A percentile compares a stretch with the other conserved stretches of the same genome.
These are phyloP conservation scores for Gelatoporia subvermispora DNA, from an alignment of 768 basidiomycete genomes.

Conservation along the genomic window DNA sequence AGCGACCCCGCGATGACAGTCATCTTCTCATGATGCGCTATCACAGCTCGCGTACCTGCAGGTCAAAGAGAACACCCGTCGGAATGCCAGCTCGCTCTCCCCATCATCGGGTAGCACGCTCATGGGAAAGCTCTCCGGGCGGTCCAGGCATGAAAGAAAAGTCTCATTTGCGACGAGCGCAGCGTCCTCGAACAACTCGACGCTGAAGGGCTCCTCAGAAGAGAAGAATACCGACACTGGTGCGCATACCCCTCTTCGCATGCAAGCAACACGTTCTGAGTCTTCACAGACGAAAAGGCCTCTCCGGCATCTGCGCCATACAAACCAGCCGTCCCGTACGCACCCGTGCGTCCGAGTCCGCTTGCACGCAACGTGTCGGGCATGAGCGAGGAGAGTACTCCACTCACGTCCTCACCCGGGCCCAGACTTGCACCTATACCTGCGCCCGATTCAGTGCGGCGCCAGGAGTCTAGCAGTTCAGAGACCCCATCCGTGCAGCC, in stretches of 20 bases:
- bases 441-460: neutral
- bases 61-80: slow-evolving; percentile 36
- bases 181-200: slow-evolving; percentile 9
- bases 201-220: slow-evolving; percentile 7
- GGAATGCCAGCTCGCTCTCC: slow-evolving; percentile 30
- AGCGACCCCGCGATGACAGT: too few species aligned
- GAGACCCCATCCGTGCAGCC: neutral
- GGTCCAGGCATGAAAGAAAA: slow-evolving; percentile 24
- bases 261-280: too few species aligned
- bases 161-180: slow-evolving; percentile 34
- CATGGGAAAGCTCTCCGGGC: too few species aligned
- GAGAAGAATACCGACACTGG: neutral
- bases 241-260: neutral
- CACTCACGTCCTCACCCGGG: neutral
- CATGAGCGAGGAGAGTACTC: neutral
- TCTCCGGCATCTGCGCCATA: neutral
- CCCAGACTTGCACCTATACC: too few species aligned
- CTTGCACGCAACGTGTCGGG: slow-evolving; percentile 5
- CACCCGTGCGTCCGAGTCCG: slow-evolving; percentile 12
- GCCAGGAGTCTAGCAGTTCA: neutral
- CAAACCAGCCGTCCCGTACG: neutral
- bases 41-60: slow-evolving; percentile 22
- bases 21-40: neutral
- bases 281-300: slow-evolving; percentile 2
- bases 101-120: neutral